phyloP scores from a whole-genome alignment of 169 alveolate species.

The Blepharisma undulans region DNA sequence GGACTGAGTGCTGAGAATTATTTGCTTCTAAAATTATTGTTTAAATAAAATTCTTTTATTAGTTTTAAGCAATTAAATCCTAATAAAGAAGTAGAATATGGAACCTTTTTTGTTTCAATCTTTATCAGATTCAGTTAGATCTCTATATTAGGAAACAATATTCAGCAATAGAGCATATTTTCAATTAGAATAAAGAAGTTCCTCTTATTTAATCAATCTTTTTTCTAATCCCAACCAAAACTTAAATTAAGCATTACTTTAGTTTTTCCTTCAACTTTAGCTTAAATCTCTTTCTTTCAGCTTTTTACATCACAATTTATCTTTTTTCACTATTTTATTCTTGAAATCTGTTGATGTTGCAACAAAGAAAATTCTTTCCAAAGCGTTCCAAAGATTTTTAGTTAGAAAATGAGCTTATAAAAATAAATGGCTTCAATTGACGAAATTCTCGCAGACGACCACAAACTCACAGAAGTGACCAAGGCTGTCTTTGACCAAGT shows the following conservation, averaged over 20 bases:
- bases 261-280: not conserved
- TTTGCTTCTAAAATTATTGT: too few relatives aligned
- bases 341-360: not conserved
- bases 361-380: not conserved
- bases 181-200: not conserved
- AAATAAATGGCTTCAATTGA: slow-evolving; percentile 24
- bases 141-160: not conserved
- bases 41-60: too few relatives aligned
- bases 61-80: not conserved
- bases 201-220: too few relatives aligned
- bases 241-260: not conserved
- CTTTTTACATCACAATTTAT: not conserved
- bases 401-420: not conserved
- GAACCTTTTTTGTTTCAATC: not conserved
- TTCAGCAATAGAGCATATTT: not conserved
- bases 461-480: slow-evolving; percentile 47
- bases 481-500: slow-evolving; percentile 44
- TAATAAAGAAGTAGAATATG: not conserved
- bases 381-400: not conserved
- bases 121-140: not conserved
- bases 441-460: slow-evolving; percentile 43
- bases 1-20: not conserved
- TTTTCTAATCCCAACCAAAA: not conserved
- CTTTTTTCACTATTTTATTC: too few relatives aligned
- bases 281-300: not conserved